Percentiles rank a stretch among this genome's conserved stretches.
Conservation (phyloP, 2,329 filamentous ascomycete genomes). For the Fonsecaea nubica region DNA sequence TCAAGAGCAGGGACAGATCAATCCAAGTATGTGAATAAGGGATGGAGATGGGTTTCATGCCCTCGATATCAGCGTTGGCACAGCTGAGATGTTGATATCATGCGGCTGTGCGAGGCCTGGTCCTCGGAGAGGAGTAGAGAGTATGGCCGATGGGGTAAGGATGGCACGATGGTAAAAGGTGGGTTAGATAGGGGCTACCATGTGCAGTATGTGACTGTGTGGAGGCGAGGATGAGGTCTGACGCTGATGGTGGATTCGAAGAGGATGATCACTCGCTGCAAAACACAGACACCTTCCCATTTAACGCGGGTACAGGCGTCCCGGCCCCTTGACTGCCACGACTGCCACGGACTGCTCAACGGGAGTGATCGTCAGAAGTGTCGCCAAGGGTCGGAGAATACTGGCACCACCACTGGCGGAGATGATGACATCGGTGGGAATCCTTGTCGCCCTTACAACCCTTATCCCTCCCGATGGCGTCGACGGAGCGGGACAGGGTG, state of each 20-base stretch:
- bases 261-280: neutral
- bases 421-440: neutral
- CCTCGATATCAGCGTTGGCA: no score
- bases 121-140: no score
- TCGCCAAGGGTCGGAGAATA: conserved; percentile 4
- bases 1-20: no score
- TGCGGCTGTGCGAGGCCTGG: no score
- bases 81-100: no score
- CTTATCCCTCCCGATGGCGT: neutral
- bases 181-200: no score
- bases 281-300: neutral
- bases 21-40: no score
- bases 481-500: neutral
- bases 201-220: neutral
- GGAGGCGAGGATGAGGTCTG: neutral
- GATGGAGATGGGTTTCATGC: no score
- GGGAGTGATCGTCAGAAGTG: neutral
- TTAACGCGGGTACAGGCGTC: neutral
- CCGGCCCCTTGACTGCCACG: neutral
- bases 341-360: neutral
- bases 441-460: neutral
- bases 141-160: no score
- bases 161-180: no score
- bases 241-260: neutral
- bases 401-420: neutral